Evolutionary conservation across 495 filamentous ascomycete genomes (phyloP), one percentile per base, ranked within the genome.

Genomic region (Penicillium atrosanguineum): DNA sequence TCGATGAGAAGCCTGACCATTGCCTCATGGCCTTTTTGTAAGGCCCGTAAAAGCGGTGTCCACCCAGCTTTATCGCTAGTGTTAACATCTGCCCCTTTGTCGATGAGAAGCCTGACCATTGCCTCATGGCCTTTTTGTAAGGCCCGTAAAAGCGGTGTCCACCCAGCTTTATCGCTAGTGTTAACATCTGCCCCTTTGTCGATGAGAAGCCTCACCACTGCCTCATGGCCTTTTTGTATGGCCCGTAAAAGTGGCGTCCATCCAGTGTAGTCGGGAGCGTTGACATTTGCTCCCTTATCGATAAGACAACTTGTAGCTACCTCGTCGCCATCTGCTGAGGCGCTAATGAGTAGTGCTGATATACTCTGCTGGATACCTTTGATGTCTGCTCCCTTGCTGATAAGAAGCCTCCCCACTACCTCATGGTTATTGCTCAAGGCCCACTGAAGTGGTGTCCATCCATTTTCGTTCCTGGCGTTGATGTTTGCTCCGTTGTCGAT

Each of bases 41-140:
- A 28, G 11, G 54, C 54, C 37, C 36, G 21, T 38, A 21, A 39
- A 31, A 49, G 31, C 39, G 56, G n/a, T 28, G 50, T 41, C 8
- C 2, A 1, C 5, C 15, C 8, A 28, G 6, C 3, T 21, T 28
- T 28, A 28, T 28, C 26, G 26, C 26, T 28, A 28, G 26, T 28
- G 26, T 18, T n/a, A 16, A 46, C n/a, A 46, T 46, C 44, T 28
- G 25, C 44, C 29, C 44, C 44, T 4, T 16, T 9, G 9, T 28
- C 21, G 9, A 46, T 12, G 8, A 46, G 44, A 46, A 46, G n/a
- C n/a, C 11, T 31, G 23, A 46, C 44, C 7, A 31, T 18, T 18
- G 1, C 44, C 44, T n/a, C 11, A 7, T 31, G 9, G 44, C 26
- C 26, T 4, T 28, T 28, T 28, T 28, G 26, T 28, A 28, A 4